Evolutionary conservation across 2,329 filamentous ascomycete species (phyloP), one percentile per base, ranked within the genome.

Genomic region (Eutypella sp.): DNA sequence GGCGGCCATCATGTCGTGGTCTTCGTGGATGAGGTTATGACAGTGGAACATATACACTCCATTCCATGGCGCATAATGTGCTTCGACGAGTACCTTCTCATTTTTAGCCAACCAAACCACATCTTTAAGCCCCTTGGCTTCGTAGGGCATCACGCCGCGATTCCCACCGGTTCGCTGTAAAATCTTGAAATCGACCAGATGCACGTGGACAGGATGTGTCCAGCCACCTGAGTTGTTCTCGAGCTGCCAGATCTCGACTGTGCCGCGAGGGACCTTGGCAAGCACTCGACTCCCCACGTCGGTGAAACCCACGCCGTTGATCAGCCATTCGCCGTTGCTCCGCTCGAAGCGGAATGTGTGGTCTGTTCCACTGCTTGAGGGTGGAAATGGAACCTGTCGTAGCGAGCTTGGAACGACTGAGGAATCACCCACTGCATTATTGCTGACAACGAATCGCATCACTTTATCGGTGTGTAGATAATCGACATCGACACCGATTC

Each of bases 171-270:
- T 69, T 16, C 78, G 73, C 7, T 64, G 67, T 19, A 80, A 53
- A 29, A 82, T 66, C 45, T 74, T 71, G 60, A 82, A 76, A 54
- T 81, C 78, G 40, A 83, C 72, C 1, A 82, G 67, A 55, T 82
- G 79, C 40, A 82, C 72, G 58, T 82, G 79, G 25, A 75, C 63
- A 1, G 76, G 78, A 52, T 81, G 78, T 2, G 71, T 69, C 59
- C 74, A 75, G 22, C 69, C 72, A 15, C 72, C 75, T 13, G 67
- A 67, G 22, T 61, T 65, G 57, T 82, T 79, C 47, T 68, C 64
- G 5, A 78, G 62, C 56, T 72, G 66, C 73, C 73, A 78, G 41
- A 72, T 64, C 60, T 78, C 69, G 5, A 72, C 66, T 4, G 67
- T 68, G 39, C 74, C 74, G 39, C 68, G 69, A 3, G 66, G 64